Evolutionary conservation across 2,329 filamentous ascomycete species (phyloP), one percentile per base, ranked within the genome.

Genomic region (Diplocarpon mali): DNA sequence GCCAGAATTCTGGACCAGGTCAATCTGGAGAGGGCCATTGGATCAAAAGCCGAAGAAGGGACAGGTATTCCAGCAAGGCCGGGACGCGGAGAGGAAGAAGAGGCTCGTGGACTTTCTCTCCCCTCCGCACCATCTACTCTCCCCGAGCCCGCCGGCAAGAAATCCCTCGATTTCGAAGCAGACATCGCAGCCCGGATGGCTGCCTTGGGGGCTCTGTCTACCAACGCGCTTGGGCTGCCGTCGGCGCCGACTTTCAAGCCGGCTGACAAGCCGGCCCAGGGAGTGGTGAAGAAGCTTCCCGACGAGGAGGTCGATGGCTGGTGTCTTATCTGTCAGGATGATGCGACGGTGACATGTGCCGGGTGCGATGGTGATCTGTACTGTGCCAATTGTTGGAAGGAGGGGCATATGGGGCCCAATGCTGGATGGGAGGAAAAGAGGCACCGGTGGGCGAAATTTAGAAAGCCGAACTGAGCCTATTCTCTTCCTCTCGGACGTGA

Each of bases 281-380:
- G 38, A 0, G 38, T 40, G 8, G 45, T 46, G 38, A 57, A 56
- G 44, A 56, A 54, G 38, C 77, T 72, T 58, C 76, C 79, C 0
- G 81, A 89, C 54, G 80, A 82, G 29, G 84, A 90, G 55, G 71
- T 81, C 49, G 78, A 81, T 35, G 76, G 72, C 1, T 93, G 85
- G 85, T 93, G 87, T 61, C 75, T 80, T 28, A 87, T 92, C 9
- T 94, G 87, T 60, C 77, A 83, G 38, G 84, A 87, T 47, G 83
- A 92, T 57, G 85, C 82, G 0, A 78, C 77, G 2, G 65, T 92
- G 24, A 71, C 72, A 46, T 94, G 87, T 59, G 59, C 79, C 0
- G 85, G 81, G 2, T 94, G 87, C 56, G 77, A 78, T 30, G 68
- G 67, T 1, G 74, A 89, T 52, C 67, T 86, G 34, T 93, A 90